Evolutionary conservation across 2,329 filamentous ascomycete genomes (phyloP), one percentile per base, ranked within the genome.

Genomic region (Endoconidiophora laricicola): DNA sequence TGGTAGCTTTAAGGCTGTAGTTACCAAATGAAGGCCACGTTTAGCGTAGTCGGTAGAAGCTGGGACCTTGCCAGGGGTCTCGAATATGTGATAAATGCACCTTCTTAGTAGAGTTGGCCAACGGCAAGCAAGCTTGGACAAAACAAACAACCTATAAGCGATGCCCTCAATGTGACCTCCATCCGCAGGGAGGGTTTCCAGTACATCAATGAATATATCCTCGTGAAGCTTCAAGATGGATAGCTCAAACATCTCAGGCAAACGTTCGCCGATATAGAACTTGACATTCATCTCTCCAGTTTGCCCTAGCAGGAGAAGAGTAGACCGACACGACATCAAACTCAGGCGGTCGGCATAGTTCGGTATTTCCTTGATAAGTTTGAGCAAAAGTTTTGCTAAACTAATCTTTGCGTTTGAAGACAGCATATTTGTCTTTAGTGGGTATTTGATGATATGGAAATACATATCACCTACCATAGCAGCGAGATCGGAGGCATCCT

Each of bases 1-100:
- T 22, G 71, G 63, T 20, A 96, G 71, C 0, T 71, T 65, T 33
- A 95, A 72, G 0, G 73, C 70, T 10, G 62, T 65, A 3, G 88
- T 78, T 29, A 95, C 78, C 10, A 73, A 69, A 3, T 63, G 61
- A 41, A 95, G 69, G 57, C 86, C 93, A 47, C 73, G 73, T 50
- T 74, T 76, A 1, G 90, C 88, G 64, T 95, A 83, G 18, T 70
- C 67, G 18, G 72, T 69, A 5, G 83, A 82, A 9, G 67, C 65
- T 2, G 73, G 65, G 12, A 94, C 76, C 51, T 79, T 78, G 1
- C 83, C 86, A 1, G 88, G 84, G 0, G 83, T 86, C 62, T 96
- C 91, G 57, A 96, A 94, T 20, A 96, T 87, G 62, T 91, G 83
- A 61, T 95, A 98, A 16, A 94, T 83, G 56, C 86, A 87, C 55